Evolutionary conservation across 1,284 basidiomycete genomes (phyloP), one percentile per base, ranked within the genome.

Genomic region (Veloporphyrellus conicus): DNA sequence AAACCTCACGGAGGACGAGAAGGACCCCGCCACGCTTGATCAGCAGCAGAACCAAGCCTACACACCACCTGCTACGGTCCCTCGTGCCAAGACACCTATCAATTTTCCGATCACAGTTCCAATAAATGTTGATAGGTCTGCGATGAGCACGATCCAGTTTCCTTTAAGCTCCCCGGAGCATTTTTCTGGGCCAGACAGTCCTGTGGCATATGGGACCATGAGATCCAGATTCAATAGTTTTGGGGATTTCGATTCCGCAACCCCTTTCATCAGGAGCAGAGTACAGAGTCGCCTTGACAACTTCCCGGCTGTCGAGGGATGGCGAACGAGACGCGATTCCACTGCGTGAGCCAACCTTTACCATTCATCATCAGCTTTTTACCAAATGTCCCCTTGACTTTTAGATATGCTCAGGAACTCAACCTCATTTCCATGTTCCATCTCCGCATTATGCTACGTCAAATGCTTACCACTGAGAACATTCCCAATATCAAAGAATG

Each of bases 341-440:
- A 90, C 84, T 27, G 86, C 86, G 86, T 90, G 62, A 67, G 85
- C 73, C 12, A 11, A 33, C 22, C 43, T 33, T 36, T 31, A 23
- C 6, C n/a, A n/a, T 16, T 39, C 11, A 37, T 39, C 11, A 37
- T 35, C 12, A 12, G 20, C 18, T 37, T 12, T 35, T 14, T 12
- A 15, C 45, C 49, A 16, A 66, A n/a, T 20, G 41, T 7, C 2
- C 6, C 29, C 8, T 50, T 34, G 29, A 16, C 16, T 32, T 31
- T 40, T 54, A 89, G 85, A 34, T 89, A 87, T 58, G 85, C 84
- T 6, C 80, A 90, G 61, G 84, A 92, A 60, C 77, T 94, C 20
- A 90, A 91, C 56, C 72, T 85, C 4, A 82, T 84, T 12, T 93
- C 91, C 12, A 87, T 93, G 80, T 78, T 79, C 55, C 90, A 95